These are phyloP conservation scores for Penicillium verhagenii DNA, from an alignment of 495 filamentous ascomycete species.

Conservation along the genomic window DNA sequence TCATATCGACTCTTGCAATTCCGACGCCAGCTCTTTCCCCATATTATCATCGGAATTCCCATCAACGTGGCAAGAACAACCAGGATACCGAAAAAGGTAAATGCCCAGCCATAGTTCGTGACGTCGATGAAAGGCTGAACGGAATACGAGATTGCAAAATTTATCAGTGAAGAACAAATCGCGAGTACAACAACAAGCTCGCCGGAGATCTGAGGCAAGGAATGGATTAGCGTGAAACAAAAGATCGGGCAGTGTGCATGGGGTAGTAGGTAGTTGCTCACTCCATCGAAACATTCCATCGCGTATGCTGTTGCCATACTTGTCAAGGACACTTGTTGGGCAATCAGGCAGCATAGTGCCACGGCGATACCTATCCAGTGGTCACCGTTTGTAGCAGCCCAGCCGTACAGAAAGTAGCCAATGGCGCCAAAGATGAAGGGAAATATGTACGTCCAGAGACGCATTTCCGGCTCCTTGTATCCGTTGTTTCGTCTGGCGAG, in stretches of 20 bases:
- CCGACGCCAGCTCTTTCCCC: conserved; percentile 31
- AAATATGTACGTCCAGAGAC: conserved; percentile 27
- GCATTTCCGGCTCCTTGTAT: conserved; percentile 38
- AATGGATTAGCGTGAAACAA: background rate
- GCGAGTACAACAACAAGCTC: conserved; percentile 36
- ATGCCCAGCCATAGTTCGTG: conserved; percentile 31
- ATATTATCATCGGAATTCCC: conserved; percentile 26
- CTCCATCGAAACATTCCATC: conserved; percentile 38
- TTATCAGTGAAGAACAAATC: conserved; percentile 32
- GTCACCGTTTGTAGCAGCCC: conserved; percentile 28
- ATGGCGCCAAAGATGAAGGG: conserved; percentile 28
- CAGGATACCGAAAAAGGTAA: conserved; percentile 29
- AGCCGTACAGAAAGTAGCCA: conserved; percentile 36
- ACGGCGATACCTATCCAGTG: conserved; percentile 38
- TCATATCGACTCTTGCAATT: conserved; percentile 27
- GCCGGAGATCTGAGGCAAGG: conserved; percentile 24
- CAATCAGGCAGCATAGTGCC: conserved; percentile 35
- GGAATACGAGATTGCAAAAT: conserved; percentile 33
- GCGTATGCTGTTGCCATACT: conserved; percentile 41
- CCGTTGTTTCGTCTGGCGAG: conserved; percentile 32
- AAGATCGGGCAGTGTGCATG: background rate
- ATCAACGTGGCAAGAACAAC: conserved; percentile 21
- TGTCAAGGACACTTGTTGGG: conserved; percentile 36
- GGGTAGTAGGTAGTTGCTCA: conserved; percentile 15
- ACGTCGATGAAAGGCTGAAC: conserved; percentile 34